Evolutionary conservation across 306 rosid genomes (phyloP), one percentile per base, ranked within the genome.

Genomic region (Dryas alaskensis): DNA sequence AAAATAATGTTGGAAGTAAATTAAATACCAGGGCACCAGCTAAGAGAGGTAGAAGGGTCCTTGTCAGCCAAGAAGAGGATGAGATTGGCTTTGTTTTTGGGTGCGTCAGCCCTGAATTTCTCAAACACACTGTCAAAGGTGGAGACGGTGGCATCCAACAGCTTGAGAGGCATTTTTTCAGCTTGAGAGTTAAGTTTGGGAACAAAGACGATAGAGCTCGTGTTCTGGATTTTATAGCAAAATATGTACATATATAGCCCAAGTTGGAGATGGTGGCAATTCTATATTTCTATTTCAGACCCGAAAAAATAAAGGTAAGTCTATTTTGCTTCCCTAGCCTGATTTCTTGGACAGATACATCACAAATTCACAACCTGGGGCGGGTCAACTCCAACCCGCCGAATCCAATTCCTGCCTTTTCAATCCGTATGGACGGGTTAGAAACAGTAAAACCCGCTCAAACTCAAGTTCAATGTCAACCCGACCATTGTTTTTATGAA

Each of bases 21-120:
- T 68, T 3, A 43, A 59, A 42, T 65, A 90, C 98, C 96, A 48
- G 98, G 96, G 77, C 97, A 93, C 93, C 98, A 91, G 83, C 98
- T 88, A 73, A 79, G 91, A 84, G 89, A 85, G 70, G 98, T 93
- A 19, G 88, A 78, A 70, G 97, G 96, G 54, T 91, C 94, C 2
- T 80, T 89, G 76, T 91, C 97, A 27, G 96, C 98, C 82, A 93
- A 61, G 84, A 93, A 93, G 77, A 89, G 91, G 73, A 91, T 81
- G 73, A 93, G 75, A 62, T 89, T 93, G 73, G 87, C 91, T 62
- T 79, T 87, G 80, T 82, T 72, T 3, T 83, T 73, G 0, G 89
- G 53, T 7, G 83, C 76, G 69, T 91, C 97, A 9, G 91, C 85
- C 76, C 83, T 79, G 83, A 93, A 91, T 73, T 88, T 85, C 59